Evolutionary conservation across 2,329 filamentous ascomycete species (phyloP), one percentile per base, ranked within the genome.

Genomic region (Macroventuria anomochaeta): DNA sequence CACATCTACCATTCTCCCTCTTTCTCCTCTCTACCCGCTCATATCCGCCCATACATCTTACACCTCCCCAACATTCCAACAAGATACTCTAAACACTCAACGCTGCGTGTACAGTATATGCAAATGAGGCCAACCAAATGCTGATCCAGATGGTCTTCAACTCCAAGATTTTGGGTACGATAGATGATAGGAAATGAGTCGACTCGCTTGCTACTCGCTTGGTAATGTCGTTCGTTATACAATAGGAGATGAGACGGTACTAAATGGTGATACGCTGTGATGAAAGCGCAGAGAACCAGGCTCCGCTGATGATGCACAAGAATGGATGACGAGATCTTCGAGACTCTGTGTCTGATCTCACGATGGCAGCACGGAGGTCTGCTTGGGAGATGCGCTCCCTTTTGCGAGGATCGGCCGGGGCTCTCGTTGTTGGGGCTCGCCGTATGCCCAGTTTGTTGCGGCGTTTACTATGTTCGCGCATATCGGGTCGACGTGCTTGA

Each of bases 401-500:
- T 60, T 66, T 8, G 58, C 50, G 1, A 68, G 55, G 17, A 69
- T 69, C 0, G 66, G 66, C 17, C 64, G 58, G 7, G 32, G 28
- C 18, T 63, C 62, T 38, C 56, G 52, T 20, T 50, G 52, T 25
- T 55, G 56, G 7, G 62, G 52, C 18, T 70, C 68, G 44, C 68
- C 69, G 38, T 66, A 67, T 12, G 71, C 71, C 71, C 71, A 74
- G 17, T 63, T 67, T 2, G 65, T 69, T 2, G 64, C 63, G 7
- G 62, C 60, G 34, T 73, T 71, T 42, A 69, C 65, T 3, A 71
- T 43, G 32, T 68, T 70, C 0, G 63, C 72, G 60, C 67, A 74
- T 10, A 72, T 31, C 2, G 73, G 73, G 38, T 75, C 73, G n/a
- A 75, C 47, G 42, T 73, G 60, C 37, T 63, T 63, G 2, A 72